phyloP scores from a whole-genome alignment of 176 grass and related monocot species.

The Oryza meyeriana region DNA sequence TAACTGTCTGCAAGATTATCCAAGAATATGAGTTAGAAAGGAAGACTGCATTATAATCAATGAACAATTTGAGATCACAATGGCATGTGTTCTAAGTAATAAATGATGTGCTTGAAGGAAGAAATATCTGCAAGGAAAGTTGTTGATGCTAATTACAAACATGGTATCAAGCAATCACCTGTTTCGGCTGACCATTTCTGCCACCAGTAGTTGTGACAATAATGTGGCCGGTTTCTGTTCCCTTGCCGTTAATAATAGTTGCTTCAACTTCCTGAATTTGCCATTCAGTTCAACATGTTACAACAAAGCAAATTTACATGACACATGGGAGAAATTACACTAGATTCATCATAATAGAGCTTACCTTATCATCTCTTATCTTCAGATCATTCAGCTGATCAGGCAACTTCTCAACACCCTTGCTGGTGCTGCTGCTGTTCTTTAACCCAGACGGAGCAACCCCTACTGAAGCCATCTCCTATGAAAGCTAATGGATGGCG shows the following conservation, averaged over 20 bases:
- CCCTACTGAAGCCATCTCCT: slow-evolving; percentile 53
- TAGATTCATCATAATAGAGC: background rate
- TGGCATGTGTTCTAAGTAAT: background rate
- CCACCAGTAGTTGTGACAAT: slow-evolving; percentile 80
- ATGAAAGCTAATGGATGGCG: background rate
- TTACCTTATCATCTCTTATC: slow-evolving; percentile 76
- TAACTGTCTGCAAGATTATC: slow-evolving; percentile 53
- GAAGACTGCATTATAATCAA: background rate
- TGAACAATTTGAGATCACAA: background rate
- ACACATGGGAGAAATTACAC: background rate
- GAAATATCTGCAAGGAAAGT: background rate
- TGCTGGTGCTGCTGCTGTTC: slow-evolving; percentile 36
- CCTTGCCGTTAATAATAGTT: slow-evolving; percentile 70
- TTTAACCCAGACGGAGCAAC: slow-evolving; percentile 47
- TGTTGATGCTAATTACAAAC: slow-evolving; percentile 1
- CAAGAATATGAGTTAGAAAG: background rate
- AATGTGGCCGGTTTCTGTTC: slow-evolving; percentile 82
- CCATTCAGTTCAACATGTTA: slow-evolving; percentile 17
- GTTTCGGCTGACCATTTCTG: slow-evolving; percentile 76
- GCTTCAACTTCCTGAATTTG: slow-evolving; percentile 69
- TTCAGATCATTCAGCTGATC: slow-evolving; percentile 72
- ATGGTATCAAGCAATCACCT: slow-evolving; percentile 36
- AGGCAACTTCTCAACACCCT: slow-evolving; percentile 49
- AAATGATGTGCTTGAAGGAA: background rate
- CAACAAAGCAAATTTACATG: background rate